Percentiles rank a stretch among this genome's conserved stretches.
Conservation (phyloP, 176 grass and related monocot genomes). For the Melocanna baccifera region DNA sequence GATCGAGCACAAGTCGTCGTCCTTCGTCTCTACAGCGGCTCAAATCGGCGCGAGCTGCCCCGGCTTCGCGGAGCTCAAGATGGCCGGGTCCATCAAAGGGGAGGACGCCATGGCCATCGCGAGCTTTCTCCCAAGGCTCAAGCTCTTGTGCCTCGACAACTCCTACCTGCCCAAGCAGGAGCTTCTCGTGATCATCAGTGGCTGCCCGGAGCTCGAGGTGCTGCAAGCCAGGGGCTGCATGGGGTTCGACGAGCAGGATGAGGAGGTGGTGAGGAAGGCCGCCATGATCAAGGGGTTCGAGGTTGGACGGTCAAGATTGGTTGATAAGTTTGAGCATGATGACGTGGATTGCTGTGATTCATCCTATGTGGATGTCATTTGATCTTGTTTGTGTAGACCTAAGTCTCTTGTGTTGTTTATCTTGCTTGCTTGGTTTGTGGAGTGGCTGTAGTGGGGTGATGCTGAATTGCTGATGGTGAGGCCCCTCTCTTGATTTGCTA, state of each 20-base stretch:
- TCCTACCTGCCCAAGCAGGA: conserved; percentile 34
- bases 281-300: conserved; percentile 18
- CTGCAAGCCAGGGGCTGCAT: conserved; percentile 37
- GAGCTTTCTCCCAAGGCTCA: conserved; percentile 10
- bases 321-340: conserved; percentile 2
- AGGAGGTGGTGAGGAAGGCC: conserved; percentile 23
- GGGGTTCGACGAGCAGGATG: conserved; percentile 29
- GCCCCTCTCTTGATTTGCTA: not conserved
- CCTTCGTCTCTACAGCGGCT: conserved; percentile 24
- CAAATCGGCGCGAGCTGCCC: conserved; percentile 8
- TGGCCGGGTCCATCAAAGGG: conserved; percentile 36
- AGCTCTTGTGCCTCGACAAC: conserved; percentile 31
- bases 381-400: not conserved
- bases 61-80: conserved; percentile 13
- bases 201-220: conserved; percentile 24
- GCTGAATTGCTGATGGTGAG: not conserved
- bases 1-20: conserved; percentile 30
- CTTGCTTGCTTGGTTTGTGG: not conserved
- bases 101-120: conserved; percentile 26
- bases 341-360: conserved; percentile 22
- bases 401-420: not conserved
- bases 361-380: conserved; percentile 34
- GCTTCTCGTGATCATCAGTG: conserved; percentile 26
- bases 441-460: not conserved
- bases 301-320: conserved; percentile 38